Evolutionary conservation across 495 filamentous ascomycete genomes (phyloP), one percentile per base, ranked within the genome.

Genomic region (Viridothelium virens): DNA sequence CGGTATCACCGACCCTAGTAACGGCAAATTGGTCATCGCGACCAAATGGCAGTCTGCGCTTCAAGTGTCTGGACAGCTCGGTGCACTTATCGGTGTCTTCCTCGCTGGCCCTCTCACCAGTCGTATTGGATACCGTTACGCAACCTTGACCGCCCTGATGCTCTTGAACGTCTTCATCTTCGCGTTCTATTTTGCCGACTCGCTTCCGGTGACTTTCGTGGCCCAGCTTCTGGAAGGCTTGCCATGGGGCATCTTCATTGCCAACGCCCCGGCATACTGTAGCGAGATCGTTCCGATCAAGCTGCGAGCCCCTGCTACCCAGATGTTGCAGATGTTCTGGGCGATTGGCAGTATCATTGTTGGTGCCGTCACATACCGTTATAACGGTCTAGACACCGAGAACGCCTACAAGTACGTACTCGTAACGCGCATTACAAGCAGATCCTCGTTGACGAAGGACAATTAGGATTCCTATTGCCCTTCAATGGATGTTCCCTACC

Each of bases 401-500:
- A 16, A 14, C 10, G 68, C 68, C 38, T 72, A 72, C 68, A 72
- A 63, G 70, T 72, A 72, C 47, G 72, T 72, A 33, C 62, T 53
- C 48, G 48, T 64, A 14, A 64, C 11, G 61, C 1, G 65, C 37
- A 31, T 64, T 33, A 37, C 46, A 31, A 46, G 38, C 46, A 67
- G 18, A 61, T 62, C 36, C 63, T 59, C 50, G 39, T 39, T 66
- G n/a, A 66, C 56, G 37, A 9, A 59, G 12, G 9, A 31, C 14
- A 38, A 31, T 31, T 39, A 72, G 72, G 56, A 65, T 73, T 56
- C 71, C 71, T 7, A 72, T 73, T 56, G 71, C 67, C 5, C 65
- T 73, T 37, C 90, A 94, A 76, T 94, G 90, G 90, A 88, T 94
- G 82, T 94, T 89, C 88, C 89, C 90, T 0, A 71, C 88, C 3